Evolutionary conservation across 2,329 filamentous ascomycete species (phyloP).

Genomic region (Aphanoascus verrucosus): DNA sequence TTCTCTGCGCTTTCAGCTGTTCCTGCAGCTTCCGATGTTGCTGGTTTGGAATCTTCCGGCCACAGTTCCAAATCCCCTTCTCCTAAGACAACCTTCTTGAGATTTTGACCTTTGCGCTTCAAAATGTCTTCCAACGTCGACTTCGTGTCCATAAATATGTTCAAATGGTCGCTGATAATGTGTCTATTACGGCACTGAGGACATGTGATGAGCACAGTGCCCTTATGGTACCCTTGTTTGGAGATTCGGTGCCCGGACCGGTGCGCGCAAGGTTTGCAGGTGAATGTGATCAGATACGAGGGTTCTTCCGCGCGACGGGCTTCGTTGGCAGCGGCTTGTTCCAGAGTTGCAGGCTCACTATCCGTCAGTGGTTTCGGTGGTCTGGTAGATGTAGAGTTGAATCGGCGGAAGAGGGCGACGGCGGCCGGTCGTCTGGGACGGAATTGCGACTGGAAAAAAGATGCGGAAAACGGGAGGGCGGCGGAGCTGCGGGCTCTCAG

Average conservation of each 20-base stretch:
- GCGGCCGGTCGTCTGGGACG: not conserved
- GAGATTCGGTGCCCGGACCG: conserved; percentile 78
- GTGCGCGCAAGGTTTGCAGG: conserved; percentile 71
- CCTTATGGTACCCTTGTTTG: conserved; percentile 90
- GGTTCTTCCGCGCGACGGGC: conserved; percentile 42
- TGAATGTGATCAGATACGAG: conserved; percentile 81
- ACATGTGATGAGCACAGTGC: conserved; percentile 80
- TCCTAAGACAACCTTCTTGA: conserved; percentile 67
- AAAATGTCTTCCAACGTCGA: conserved; percentile 37
- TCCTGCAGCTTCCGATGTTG: not conserved
- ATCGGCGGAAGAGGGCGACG: conserved; percentile 17
- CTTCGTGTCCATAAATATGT: conserved; percentile 41
- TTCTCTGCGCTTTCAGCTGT: not conserved
- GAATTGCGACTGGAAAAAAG: not conserved
- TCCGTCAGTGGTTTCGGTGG: conserved; percentile 27
- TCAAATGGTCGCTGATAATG: conserved; percentile 82
- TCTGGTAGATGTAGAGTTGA: conserved; percentile 23
- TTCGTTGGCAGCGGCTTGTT: conserved; percentile 28
- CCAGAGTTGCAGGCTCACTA: conserved; percentile 24
- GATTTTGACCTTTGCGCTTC: conserved; percentile 47
- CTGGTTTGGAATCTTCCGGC: conserved; percentile 46
- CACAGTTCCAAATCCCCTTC: conserved; percentile 90
- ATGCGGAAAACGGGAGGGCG: not conserved
- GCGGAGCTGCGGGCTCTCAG: conserved; percentile 7
- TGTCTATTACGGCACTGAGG: conserved; percentile 78